Conservation (phyloP, 2,329 filamentous ascomycete genomes). For the Calonectria multiphialidica region DNA sequence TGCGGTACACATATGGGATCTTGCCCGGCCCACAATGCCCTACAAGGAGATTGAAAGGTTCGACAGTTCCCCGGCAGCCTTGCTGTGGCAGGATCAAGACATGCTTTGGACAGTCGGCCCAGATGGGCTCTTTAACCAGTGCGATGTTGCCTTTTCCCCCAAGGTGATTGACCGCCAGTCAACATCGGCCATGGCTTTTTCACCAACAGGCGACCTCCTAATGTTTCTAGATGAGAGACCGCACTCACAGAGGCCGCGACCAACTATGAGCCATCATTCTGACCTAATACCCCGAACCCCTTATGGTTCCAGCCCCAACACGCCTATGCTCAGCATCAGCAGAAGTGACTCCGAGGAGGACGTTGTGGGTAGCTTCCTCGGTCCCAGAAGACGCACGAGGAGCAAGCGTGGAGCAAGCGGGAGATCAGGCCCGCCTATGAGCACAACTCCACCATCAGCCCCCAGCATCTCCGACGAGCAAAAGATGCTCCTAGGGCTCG, state of each 20-base stretch:
- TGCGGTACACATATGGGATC: constrained; percentile 75
- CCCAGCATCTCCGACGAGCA: constrained; percentile 45
- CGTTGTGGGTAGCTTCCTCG: constrained; percentile 70
- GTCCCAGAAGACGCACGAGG: constrained; percentile 55
- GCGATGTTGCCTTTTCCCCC: constrained; percentile 73
- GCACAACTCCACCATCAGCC: constrained; percentile 66
- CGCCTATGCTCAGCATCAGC: constrained; percentile 66
- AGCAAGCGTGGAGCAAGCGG: constrained; percentile 57
- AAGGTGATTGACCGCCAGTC: constrained; percentile 73
- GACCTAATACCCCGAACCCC: constrained; percentile 53
- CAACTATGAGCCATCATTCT: constrained; percentile 50
- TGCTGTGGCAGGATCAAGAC: constrained; percentile 75
- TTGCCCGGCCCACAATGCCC: constrained; percentile 75
- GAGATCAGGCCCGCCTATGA: constrained; percentile 59
- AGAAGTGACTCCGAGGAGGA: constrained; percentile 76
- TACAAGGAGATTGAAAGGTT: constrained; percentile 75
- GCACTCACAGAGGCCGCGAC: constrained; percentile 57
- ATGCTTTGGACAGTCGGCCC: constrained; percentile 75
- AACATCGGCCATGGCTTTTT: constrained; percentile 72
- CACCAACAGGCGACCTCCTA: constrained; percentile 68
- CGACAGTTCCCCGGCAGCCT: constrained; percentile 65
- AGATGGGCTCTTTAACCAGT: constrained; percentile 73
- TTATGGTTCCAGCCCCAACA: constrained; percentile 62
- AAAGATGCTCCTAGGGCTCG: constrained; percentile 62
- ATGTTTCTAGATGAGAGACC: constrained; percentile 73